Evolutionary conservation across 2,329 filamentous ascomycete species (phyloP).

Genomic region (Botrytis fabae): DNA sequence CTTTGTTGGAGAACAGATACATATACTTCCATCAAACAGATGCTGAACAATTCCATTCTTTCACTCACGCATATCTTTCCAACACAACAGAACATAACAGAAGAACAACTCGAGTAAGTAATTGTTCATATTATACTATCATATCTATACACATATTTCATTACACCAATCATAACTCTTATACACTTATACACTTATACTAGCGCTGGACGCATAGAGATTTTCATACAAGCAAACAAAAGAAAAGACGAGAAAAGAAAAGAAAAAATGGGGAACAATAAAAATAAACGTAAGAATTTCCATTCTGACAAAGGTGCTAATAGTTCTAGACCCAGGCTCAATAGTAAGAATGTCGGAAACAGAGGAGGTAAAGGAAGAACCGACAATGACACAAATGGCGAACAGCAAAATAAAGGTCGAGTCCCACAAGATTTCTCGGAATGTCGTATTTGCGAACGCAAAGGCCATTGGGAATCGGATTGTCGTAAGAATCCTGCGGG

Average conservation of each 20-base stretch:
- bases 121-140: neutral
- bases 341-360: neutral
- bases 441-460: constrained; percentile 9
- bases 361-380: neutral
- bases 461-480: constrained; percentile 15
- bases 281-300: neutral
- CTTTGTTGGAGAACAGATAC: constrained; percentile 1
- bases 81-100: neutral
- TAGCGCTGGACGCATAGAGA: constrained; percentile 1
- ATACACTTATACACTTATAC: neutral
- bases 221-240: neutral
- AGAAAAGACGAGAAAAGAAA: neutral
- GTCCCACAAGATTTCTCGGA: neutral
- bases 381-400: neutral
- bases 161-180: neutral
- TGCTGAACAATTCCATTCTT: constrained; percentile 9
- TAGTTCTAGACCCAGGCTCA: neutral
- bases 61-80: neutral
- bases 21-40: neutral
- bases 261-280: neutral
- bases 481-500: neutral
- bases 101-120: neutral
- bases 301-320: neutral
- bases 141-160: neutral
- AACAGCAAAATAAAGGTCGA: neutral